Evolutionary conservation across 164 flowering plant species (phyloP), one percentile per base, ranked within the genome.

Genomic region (Vitis cinerea): DNA sequence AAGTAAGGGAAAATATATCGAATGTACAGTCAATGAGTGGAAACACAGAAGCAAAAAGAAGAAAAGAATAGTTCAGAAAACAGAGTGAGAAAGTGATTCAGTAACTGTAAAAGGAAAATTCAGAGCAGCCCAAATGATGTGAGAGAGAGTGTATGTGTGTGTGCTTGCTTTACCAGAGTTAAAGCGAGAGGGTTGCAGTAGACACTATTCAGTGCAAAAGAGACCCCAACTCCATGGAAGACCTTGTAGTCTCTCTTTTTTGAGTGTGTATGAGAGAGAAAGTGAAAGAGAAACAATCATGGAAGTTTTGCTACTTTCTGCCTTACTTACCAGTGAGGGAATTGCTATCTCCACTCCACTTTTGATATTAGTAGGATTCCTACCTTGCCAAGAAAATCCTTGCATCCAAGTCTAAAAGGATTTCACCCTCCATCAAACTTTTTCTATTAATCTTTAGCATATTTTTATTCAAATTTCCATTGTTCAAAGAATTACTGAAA

Each of bases 211-310:
- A 62, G 23, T 12, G 49, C 23, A 23, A 71, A 67, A 66, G 17
- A 50, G 17, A 66, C 57, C 69, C 65, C 52, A 59, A 59, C 70
- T 70, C 77, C 73, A 74, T 74, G 66, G 77, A 69, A 64, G 67
- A 55, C 16, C 44, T 53, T 52, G 50, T 69, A 15, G 54, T 50
- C 69, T 48, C 58, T 65, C 53, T 50, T 70, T 64, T 59, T 50
- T 14, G n/a, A 64, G 62, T 56, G 37, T 16, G 62, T 56, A 16
- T 14, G 68, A 74, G 76, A 73, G 75, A 61, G 53, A 50, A 64
- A 48, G 59, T 59, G 66, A 30, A 27, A 31, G n/a, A 31, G 15
- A 14, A 37, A 37, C 44, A 37, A 37, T 37, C 7, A 37, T 37
- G 44, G 44, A 37, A 37, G 44, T 37, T 37, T 37, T 37, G 6